Percentiles rank a stretch among this genome's conserved stretches.
Evolutionary conservation across 1,139 yeast species (phyloP).

Genomic region (Zygosaccharomyces pseudobailii): DNA sequence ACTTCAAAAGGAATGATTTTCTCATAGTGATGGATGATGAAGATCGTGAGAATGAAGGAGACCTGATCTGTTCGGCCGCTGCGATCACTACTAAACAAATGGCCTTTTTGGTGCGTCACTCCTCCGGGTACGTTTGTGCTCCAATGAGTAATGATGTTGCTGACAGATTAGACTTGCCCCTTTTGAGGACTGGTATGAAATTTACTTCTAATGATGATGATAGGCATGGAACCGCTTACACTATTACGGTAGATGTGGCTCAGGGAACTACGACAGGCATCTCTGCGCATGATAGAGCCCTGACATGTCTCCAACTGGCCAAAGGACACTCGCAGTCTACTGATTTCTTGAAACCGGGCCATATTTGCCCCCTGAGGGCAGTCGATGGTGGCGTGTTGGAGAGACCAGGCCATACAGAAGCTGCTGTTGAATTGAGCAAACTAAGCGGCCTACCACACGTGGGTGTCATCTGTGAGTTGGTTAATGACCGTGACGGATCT

Average conservation of each 20-base stretch:
- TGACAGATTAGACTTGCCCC: conserved; percentile 70
- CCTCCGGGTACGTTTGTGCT: conserved; percentile 91
- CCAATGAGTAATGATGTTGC: conserved; percentile 80
- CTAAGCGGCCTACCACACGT: conserved; percentile 80
- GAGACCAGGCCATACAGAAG: conserved; percentile 98
- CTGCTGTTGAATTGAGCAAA: conserved; percentile 82
- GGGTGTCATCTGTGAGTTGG: conserved; percentile 90
- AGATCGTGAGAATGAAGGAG: conserved; percentile 95
- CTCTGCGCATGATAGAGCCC: conserved; percentile 88
- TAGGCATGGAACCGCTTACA: conserved; percentile 95
- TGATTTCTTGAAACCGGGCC: conserved; percentile 89
- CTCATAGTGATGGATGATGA: conserved; percentile 95
- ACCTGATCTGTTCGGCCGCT: conserved; percentile 87
- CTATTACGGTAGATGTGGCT: conserved; percentile 80
- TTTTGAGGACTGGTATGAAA: conserved; percentile 53
- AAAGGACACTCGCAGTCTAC: conserved; percentile 49
- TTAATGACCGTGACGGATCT: conserved; percentile 85
- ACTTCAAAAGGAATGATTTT: conserved; percentile 82
- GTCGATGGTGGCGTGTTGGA: conserved; percentile 73
- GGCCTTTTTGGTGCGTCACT: conserved; percentile 89
- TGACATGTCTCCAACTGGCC: conserved; percentile 73
- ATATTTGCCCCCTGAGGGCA: conserved; percentile 87
- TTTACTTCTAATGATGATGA: conserved; percentile 43
- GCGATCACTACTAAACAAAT: conserved; percentile 73
- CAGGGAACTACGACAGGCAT: conserved; percentile 97